Base-by-base conservation (phyloP, 1,139 yeast species). In the Protomyces pachydermus region DNA sequence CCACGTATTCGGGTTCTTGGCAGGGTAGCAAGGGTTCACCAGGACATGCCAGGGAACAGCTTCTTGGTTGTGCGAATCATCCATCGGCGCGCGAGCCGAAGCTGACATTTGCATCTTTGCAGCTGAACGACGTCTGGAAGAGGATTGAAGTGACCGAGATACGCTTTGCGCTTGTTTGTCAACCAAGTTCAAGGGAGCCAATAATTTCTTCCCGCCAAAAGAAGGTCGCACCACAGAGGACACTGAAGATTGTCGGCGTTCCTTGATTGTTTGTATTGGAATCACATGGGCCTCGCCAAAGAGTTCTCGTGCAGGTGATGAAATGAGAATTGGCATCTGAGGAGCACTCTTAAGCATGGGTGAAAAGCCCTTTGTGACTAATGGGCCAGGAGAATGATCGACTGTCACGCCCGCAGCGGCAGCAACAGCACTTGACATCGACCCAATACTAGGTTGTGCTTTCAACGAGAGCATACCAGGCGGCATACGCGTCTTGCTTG, bases 11-110 rank as follows among this genome's bases (percentile, higher is more conserved):
- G 83, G 82, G 1, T 80, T 77, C 62, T 79, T 79, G 32, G 80
- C 76, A 34, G 84, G 84, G 66, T 82, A 81, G 0, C 93, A 86
- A 0, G 95, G 95, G 70, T 88, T 88, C 6, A 78, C 78, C 34
- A 88, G 82, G 55, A 82, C 83, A 4, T 87, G 82, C 90, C 95
- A 88, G 6, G 67, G 61, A 16, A 55, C 54, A 14, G 62, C 62
- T 25, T 58, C 62, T 10, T 48, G 56, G 8, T 51, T 48, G 18
- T 51, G 51, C 6, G 56, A 28, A 16, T 42, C 25, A 6, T 14
- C 42, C 25, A 18, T 16, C 2, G 48, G 23, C 23, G 20, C 9
- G 23, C 23, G 48, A 20, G 5, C 12, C 12, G 48, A 18, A 20
- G 48, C 48, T 4, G 48, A n/a, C 23, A 42, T n/a, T 3, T 42